Evolutionary conservation across 1,284 basidiomycete species (phyloP).

Genomic region (Abortiporus biennis): DNA sequence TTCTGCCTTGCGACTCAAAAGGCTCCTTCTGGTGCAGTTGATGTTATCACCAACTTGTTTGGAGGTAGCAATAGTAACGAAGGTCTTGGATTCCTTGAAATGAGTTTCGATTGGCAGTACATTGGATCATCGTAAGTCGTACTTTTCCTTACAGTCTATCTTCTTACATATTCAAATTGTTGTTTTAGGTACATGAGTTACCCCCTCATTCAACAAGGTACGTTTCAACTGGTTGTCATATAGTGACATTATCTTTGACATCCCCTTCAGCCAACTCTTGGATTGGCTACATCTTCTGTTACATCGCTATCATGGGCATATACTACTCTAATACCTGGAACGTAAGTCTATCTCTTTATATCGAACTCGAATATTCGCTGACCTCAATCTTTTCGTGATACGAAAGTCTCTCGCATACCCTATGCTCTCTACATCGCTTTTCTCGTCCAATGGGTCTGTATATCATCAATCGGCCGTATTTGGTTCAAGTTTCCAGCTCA

Average conservation of each 20-base stretch:
- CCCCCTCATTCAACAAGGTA: constrained; percentile 49
- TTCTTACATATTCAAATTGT: background rate
- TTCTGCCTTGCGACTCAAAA: constrained; percentile 52
- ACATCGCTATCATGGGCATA: constrained; percentile 46
- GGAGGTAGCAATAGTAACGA: constrained; percentile 59
- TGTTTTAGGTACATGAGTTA: constrained; percentile 39
- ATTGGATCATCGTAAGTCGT: constrained; percentile 46
- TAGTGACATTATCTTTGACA: background rate
- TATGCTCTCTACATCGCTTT: constrained; percentile 60
- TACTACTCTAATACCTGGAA: constrained; percentile 60
- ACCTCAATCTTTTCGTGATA: background rate
- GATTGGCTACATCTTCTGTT: constrained; percentile 49
- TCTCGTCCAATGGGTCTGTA: constrained; percentile 46
- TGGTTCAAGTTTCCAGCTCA: constrained; percentile 42
- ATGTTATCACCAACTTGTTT: constrained; percentile 58
- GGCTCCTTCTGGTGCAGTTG: constrained; percentile 30
- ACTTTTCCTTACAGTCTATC: background rate
- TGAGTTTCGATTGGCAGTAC: constrained; percentile 61
- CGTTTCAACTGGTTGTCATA: constrained; percentile 6
- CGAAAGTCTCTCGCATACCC: constrained; percentile 49
- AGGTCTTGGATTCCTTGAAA: constrained; percentile 49
- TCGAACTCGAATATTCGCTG: background rate
- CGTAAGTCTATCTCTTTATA: too few species aligned
- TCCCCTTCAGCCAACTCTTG: constrained; percentile 43
- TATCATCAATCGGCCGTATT: constrained; percentile 55